Base-by-base conservation (phyloP, 2,329 filamentous ascomycete genomes). In the Trichophyton rubrum region DNA sequence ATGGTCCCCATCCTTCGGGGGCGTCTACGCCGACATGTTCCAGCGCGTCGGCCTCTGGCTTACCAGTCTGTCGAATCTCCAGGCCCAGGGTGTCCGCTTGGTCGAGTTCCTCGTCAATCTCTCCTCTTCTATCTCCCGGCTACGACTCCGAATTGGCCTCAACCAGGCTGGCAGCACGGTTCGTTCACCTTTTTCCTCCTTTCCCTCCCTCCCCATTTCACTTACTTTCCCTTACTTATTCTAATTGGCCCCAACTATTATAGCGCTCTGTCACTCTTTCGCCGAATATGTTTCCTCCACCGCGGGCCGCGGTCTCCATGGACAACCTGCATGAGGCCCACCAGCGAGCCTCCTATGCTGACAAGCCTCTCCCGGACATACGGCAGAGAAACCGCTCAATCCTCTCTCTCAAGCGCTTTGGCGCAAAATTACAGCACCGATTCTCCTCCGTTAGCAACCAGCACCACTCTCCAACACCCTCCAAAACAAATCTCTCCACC, bases 1-100 rank as follows among this genome's bases (percentile, higher is more conserved):
- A 17, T 56, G 24, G 27, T 45, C 43, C 2, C 38, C 56, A 2
- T 33, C 41, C n/a, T 45, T 59, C n/a, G 41, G 40, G 51, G 61
- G 24, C 15, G 38, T 35, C 43, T 41, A 57, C 33, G 55, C 55
- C 22, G 55, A 57, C n/a, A 57, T 57, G 30, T 57, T 57, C n/a
- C 55, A 41, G 22, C 27, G 55, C 3, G 55, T 57, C 9, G 55
- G 33, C n/a, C 38, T 57, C n/a, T 57, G 55, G 55, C 38, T 41
- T 17, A 57, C 55, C 9, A 41, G 33, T 57, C 33, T 57, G 13
- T 35, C 55, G n/a, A 41, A 57, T 13, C 55, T 57, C 6, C 55
- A 41, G 17, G 15, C 55, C 15, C 55, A 57, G 38, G 55, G 55
- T 8, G n/a, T 38, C 30, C 30, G 33, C 8, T 30, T 57, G 4